phyloP scores from a whole-genome alignment of 2,329 filamentous ascomycete species.

The Akanthomyces muscarius region DNA sequence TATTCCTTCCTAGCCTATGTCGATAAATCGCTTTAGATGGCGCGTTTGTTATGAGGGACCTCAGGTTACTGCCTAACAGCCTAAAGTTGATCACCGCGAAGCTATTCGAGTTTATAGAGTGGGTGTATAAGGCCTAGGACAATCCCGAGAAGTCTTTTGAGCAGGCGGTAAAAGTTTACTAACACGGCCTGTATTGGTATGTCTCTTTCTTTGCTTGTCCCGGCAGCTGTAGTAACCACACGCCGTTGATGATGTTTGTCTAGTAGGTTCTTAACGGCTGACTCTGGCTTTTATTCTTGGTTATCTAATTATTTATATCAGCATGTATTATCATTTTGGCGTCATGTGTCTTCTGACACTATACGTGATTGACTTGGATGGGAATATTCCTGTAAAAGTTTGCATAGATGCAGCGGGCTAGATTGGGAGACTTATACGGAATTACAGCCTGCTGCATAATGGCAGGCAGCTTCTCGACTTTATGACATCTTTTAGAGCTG shows the following conservation, averaged over 20 bases:
- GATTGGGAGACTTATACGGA: background rate
- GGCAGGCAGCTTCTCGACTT: background rate
- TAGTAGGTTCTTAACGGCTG: background rate
- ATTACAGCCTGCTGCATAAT: background rate
- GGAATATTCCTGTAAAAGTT: background rate
- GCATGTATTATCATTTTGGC: conserved; percentile 9
- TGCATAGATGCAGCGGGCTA: background rate
- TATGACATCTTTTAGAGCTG: conserved; percentile 2
- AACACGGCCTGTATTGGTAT: conserved; percentile 5
- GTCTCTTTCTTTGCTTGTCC: conserved; percentile 9
- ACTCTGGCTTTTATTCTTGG: background rate
- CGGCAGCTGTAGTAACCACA: background rate
- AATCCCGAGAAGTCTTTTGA: background rate
- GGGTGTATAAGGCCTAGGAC: background rate
- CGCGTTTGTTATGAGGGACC: background rate
- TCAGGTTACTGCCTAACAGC: background rate
- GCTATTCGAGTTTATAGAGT: conserved; percentile 6
- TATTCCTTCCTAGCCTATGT: too few relatives aligned
- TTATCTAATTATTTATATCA: background rate
- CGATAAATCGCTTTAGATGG: background rate
- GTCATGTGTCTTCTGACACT: conserved; percentile 8
- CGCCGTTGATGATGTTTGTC: background rate
- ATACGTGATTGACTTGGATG: background rate
- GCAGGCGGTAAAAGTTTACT: background rate
- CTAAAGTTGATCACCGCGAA: conserved; percentile 1